Evolutionary conservation across 2,329 filamentous ascomycete genomes (phyloP).

Genomic region (Cryoendolithus antarcticus): DNA sequence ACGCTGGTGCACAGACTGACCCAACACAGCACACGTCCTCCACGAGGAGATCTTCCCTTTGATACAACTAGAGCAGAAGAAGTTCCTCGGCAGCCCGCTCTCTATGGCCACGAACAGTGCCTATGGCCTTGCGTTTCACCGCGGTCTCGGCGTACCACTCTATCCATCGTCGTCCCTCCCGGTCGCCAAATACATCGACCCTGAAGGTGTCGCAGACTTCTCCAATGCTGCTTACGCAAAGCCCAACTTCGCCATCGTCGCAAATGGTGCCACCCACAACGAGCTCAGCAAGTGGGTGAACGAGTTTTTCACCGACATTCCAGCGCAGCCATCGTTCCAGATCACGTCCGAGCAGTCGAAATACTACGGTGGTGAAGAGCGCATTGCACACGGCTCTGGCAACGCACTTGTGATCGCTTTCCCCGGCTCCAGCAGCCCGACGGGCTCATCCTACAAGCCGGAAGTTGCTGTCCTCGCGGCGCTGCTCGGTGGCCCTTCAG

Average conservation of each 20-base stretch:
- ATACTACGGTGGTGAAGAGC: constrained; percentile 93
- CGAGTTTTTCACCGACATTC: constrained; percentile 74
- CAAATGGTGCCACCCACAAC: constrained; percentile 68
- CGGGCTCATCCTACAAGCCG: constrained; percentile 66
- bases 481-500: constrained; percentile 79
- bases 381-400: constrained; percentile 61
- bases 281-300: constrained; percentile 80
- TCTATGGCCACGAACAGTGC: constrained; percentile 74
- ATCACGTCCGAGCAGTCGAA: constrained; percentile 56
- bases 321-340: constrained; percentile 38
- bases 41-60: constrained; percentile 73
- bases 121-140: constrained; percentile 83
- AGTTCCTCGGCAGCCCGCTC: constrained; percentile 48
- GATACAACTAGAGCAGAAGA: constrained; percentile 66
- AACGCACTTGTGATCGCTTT: constrained; percentile 86
- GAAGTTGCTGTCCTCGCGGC: constrained; percentile 78
- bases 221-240: constrained; percentile 73
- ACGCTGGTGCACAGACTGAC: constrained; percentile 2
- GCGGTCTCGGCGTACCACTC: constrained; percentile 70
- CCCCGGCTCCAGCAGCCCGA: constrained; percentile 71
- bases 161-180: constrained; percentile 61
- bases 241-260: constrained; percentile 81
- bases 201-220: constrained; percentile 61
- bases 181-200: constrained; percentile 67
- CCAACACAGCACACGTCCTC: constrained; percentile 64